phyloP scores from a whole-genome alignment of 768 basidiomycete species.

The Roridomyces roridus region DNA sequence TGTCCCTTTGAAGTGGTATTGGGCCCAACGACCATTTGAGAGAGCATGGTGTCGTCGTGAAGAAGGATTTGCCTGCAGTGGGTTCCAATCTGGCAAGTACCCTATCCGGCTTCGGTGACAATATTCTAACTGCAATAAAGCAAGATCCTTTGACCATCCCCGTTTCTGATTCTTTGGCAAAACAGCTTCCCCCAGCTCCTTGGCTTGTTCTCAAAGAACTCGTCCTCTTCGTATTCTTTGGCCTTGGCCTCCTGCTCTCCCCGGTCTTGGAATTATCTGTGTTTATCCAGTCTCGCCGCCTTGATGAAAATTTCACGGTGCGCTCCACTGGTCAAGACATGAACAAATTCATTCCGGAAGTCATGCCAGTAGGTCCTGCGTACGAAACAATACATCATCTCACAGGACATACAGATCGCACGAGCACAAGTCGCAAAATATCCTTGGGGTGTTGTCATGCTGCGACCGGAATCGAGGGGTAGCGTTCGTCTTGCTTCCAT shows the following conservation, averaged over 20 bases:
- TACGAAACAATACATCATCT: too few species aligned
- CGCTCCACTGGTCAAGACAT: not conserved
- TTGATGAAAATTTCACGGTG: not conserved
- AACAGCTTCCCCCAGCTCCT: not conserved
- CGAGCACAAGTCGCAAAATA: not conserved
- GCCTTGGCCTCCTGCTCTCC: not conserved
- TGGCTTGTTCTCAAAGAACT: not conserved
- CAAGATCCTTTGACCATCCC: not conserved
- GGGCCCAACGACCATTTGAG: slow-evolving; percentile 47
- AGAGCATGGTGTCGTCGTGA: slow-evolving; percentile 41
- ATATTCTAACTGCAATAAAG: not conserved
- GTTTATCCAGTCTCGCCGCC: not conserved
- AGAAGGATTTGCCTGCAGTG: slow-evolving; percentile 48
- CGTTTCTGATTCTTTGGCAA: not conserved
- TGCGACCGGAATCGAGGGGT: not conserved
- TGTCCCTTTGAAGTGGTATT: slow-evolving; percentile 44
- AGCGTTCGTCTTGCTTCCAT: not conserved
- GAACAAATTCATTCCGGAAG: not conserved
- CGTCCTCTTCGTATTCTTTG: not conserved
- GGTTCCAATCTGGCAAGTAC: slow-evolving; percentile 45
- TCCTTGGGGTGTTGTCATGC: not conserved
- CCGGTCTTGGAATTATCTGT: slow-evolving; percentile 1
- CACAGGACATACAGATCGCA: not conserved
- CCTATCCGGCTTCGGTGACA: too few species aligned
- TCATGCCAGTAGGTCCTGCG: not conserved